A percentile compares a stretch with the other conserved stretches of the same genome.
phyloP scores from a whole-genome alignment of 2,329 filamentous ascomycete genomes.

The Talaromyces albobiverticillius region DNA sequence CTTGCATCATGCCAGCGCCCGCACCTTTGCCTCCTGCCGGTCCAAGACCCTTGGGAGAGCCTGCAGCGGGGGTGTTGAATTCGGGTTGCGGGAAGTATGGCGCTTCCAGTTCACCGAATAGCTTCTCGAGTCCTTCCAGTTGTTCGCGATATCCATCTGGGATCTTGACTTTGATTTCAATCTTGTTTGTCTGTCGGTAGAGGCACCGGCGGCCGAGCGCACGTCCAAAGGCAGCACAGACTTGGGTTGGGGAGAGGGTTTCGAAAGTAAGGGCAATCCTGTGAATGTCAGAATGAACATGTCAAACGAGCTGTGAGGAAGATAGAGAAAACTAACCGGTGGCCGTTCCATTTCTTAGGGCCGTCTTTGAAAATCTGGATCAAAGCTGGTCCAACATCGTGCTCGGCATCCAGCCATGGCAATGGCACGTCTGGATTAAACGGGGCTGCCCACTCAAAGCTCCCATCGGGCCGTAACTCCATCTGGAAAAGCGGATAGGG shows the following conservation, averaged over 20 bases:
- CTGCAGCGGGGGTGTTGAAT: slow-evolving; percentile 40
- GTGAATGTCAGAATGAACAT: slow-evolving; percentile 11
- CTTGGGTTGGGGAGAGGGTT: slow-evolving; percentile 77
- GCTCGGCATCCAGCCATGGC: slow-evolving; percentile 94
- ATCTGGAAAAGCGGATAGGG: slow-evolving; percentile 94
- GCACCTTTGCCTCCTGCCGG: slow-evolving; percentile 39
- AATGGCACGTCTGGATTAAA: slow-evolving; percentile 87
- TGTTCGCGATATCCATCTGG: slow-evolving; percentile 87
- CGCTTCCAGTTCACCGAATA: slow-evolving; percentile 58
- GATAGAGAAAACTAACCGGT: slow-evolving; percentile 49
- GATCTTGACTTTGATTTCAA: slow-evolving; percentile 81
- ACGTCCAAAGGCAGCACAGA: slow-evolving; percentile 73
- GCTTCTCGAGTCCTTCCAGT: slow-evolving; percentile 63
- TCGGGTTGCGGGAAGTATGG: slow-evolving; percentile 64
- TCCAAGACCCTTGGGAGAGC: slow-evolving; percentile 36
- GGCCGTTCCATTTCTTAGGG: slow-evolving; percentile 74
- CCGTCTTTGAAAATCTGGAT: slow-evolving; percentile 96
- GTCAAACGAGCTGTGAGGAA: not conserved
- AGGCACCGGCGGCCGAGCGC: slow-evolving; percentile 74
- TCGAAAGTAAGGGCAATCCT: slow-evolving; percentile 90
- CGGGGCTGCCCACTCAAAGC: slow-evolving; percentile 88
- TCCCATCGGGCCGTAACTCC: slow-evolving; percentile 79
- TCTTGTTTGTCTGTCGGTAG: slow-evolving; percentile 70
- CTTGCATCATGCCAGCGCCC: slow-evolving; percentile 46
- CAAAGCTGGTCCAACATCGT: slow-evolving; percentile 89